Percentiles rank a stretch among this genome's conserved stretches.
Evolutionary conservation across 2,329 filamentous ascomycete genomes (phyloP).

Genomic region (Cercospora brassicicola): DNA sequence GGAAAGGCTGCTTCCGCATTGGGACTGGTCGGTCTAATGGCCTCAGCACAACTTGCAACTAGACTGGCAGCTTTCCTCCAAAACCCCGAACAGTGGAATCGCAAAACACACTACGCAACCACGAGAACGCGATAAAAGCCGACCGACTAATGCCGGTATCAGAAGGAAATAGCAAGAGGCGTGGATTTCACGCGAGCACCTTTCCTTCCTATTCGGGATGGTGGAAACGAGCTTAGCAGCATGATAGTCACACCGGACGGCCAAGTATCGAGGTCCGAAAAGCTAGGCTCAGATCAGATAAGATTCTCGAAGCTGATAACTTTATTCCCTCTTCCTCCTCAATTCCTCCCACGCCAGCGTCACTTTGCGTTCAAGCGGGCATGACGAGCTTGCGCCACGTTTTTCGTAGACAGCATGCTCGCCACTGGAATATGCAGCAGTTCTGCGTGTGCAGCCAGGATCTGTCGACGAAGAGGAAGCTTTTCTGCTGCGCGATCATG

Average conservation of each 20-base stretch:
- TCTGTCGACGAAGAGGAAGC: neutral
- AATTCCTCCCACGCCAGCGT: neutral
- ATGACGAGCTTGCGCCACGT: neutral
- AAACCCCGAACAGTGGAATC: too few species aligned
- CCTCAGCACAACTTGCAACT: too few species aligned
- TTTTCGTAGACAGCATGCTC: neutral
- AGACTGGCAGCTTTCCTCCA: too few species aligned
- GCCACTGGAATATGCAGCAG: neutral
- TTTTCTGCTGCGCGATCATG: neutral
- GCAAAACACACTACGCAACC: neutral
- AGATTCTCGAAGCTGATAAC: neutral
- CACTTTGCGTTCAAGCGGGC: neutral
- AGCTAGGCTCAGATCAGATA: neutral
- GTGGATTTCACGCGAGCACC: too few species aligned
- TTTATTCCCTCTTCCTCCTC: neutral
- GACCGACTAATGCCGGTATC: neutral
- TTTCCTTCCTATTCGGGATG: too few species aligned
- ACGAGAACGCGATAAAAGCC: neutral
- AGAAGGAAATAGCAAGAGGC: too few species aligned
- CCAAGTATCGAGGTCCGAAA: neutral
- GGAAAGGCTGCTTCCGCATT: too few species aligned
- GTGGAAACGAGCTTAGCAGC: too few species aligned
- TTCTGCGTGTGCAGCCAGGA: neutral
- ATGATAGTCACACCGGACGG: too few species aligned
- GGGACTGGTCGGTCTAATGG: too few species aligned